Base-by-base conservation (phyloP, 345 rosid species). In the Camelina sativa region DNA sequence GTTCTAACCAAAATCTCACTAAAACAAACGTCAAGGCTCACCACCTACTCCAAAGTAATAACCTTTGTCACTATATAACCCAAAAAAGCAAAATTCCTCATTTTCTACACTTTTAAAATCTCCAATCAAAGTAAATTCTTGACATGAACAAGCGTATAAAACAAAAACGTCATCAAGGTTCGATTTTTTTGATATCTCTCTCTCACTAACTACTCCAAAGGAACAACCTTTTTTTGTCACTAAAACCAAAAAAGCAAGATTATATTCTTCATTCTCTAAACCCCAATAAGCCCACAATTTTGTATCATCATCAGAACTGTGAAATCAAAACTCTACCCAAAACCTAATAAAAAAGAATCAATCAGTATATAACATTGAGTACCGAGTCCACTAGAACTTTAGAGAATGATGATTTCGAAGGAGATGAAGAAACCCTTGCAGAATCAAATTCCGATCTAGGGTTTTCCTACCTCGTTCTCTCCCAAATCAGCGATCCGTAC, bases 401-500 rank as follows among this genome's bases (percentile, higher is more conserved):
- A 46, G 6, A 8, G 10, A 8, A 22, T 0, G 8, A 19, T 37
- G 10, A 11, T 38, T 25, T 20, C 22, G 52, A 51, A 48, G 1
- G 58, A 71, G 57, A 5, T 40, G 53, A 9, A 38, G 54, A 8
- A 51, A 47, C 12, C 48, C 35, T 59, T 25, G 0, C 79, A 75
- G 61, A 59, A 75, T 58, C 67, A 12, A 58, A 52, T 13, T 74
- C 34, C 37, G 67, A 74, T 74, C 60, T 66, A 66, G 44, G 73
- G 34, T 19, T 65, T 8, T 56, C 20, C 37, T 15, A 12, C 52
- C 17, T 16, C 15, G 47, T 46, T 13, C 56, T 19, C 54, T 12
- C 50, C 12, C 34, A n/a, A 65, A 65, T 56, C 65, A 44, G 51
- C 6, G 46, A 9, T 46, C 47, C 58, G 77, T 47, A 66, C 66